Percentiles rank a stretch among this genome's conserved stretches.
Evolutionary conservation across 2,329 filamentous ascomycete genomes (phyloP).

Genomic region (Mycosphaerelloides madeirae): DNA sequence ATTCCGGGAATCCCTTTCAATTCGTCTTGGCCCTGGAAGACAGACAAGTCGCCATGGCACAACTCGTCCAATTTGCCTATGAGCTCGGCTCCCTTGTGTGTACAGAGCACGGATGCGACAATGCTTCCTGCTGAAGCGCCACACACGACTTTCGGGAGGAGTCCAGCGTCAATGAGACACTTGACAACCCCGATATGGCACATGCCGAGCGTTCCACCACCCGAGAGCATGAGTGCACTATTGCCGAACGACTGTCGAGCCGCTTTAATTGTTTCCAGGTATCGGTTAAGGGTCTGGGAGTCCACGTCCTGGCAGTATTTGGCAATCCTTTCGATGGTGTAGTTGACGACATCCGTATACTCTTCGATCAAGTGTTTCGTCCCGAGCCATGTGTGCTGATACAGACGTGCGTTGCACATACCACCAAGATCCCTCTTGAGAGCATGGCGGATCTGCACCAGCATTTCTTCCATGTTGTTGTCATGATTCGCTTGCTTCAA

Average conservation of each 20-base stretch:
- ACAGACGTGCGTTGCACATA: constrained; percentile 20
- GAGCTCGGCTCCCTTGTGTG: constrained; percentile 16
- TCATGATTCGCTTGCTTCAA: constrained; percentile 17
- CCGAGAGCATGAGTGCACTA: constrained; percentile 22
- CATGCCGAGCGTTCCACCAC: constrained; percentile 23
- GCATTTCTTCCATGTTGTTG: constrained; percentile 18
- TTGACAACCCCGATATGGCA: constrained; percentile 24
- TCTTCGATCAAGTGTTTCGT: constrained; percentile 23
- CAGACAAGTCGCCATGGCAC: constrained; percentile 17
- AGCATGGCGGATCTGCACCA: constrained; percentile 17
- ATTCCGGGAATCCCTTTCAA: constrained; percentile 17
- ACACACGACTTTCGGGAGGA: constrained; percentile 20
- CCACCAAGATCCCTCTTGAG: constrained; percentile 21
- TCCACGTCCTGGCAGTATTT: constrained; percentile 16
- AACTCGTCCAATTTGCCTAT: constrained; percentile 18
- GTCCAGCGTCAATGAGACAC: constrained; percentile 13
- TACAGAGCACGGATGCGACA: constrained; percentile 21
- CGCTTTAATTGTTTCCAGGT: constrained; percentile 16
- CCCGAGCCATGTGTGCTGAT: constrained; percentile 16
- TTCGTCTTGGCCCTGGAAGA: constrained; percentile 20
- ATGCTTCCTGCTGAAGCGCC: constrained; percentile 24
- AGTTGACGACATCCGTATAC: constrained; percentile 22
- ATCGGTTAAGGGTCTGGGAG: constrained; percentile 5
- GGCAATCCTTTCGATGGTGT: constrained; percentile 19
- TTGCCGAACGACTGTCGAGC: constrained; percentile 20